A percentile compares a stretch with the other conserved stretches of the same genome.
These are phyloP conservation scores for Thamnidium elegans DNA, from an alignment of 192 early-diverging fungal species.

Conservation along the genomic window DNA sequence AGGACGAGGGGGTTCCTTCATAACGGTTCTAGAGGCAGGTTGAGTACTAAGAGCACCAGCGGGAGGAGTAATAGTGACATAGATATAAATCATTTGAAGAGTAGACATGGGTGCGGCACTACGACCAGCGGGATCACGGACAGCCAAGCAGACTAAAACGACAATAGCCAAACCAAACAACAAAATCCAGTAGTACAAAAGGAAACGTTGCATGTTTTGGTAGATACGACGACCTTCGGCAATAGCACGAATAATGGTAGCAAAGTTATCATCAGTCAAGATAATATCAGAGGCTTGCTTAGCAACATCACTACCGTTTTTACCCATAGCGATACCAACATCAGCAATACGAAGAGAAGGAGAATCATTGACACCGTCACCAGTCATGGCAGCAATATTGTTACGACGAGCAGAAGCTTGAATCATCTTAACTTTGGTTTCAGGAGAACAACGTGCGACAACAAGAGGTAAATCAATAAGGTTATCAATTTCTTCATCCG, in stretches of 20 bases:
- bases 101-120: constrained; percentile 72
- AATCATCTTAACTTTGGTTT: constrained; percentile 98
- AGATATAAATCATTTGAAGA: constrained; percentile 74
- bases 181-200: constrained; percentile 49
- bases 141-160: constrained; percentile 62
- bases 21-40: constrained; percentile 60
- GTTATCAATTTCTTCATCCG: constrained; percentile 78
- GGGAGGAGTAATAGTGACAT: constrained; percentile 73
- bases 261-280: constrained; percentile 80
- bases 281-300: constrained; percentile 92
- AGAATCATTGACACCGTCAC: constrained; percentile 75
- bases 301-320: constrained; percentile 89
- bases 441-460: constrained; percentile 88
- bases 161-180: constrained; percentile 61
- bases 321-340: constrained; percentile 69
- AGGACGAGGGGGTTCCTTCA: constrained; percentile 70
- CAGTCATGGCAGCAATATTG: constrained; percentile 88
- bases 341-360: constrained; percentile 42
- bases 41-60: constrained; percentile 72
- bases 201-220: constrained; percentile 75
- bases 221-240: constrained; percentile 79
- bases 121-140: constrained; percentile 55
- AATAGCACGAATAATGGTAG: constrained; percentile 75
- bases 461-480: constrained; percentile 80
- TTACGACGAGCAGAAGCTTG: constrained; percentile 76